Base-by-base conservation (phyloP, 2,329 filamentous ascomycete species). In the Periconia sp. region DNA sequence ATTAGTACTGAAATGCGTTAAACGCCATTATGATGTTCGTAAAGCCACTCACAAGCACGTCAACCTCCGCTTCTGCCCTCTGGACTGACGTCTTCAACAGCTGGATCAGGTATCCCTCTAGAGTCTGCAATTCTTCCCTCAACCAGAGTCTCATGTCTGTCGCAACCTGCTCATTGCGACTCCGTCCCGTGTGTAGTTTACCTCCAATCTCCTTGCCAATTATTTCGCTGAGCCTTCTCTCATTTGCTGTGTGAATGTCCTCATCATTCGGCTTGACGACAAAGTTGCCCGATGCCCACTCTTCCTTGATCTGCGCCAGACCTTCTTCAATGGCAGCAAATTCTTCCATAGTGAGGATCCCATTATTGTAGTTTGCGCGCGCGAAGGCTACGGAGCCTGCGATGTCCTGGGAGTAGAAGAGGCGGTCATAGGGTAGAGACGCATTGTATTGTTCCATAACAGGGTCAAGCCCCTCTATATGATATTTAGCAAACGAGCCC, bases 101-200 rank as follows among this genome's bases (percentile, higher is more conserved):
- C 40, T 82, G 79, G 30, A 83, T 76, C 4, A 96, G 78, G 57
- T 85, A 83, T 24, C 58, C 68, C 57, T 95, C 89, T 37, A 95
- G 82, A 52, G 78, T 77, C 43, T 79, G 79, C 44, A 96, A 75
- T 73, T 87, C 80, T 52, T 92, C 85, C 30, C 89, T 81, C 51
- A 95, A 73, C 90, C 90, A 96, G 68, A 96, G 77, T 48, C 90
- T 85, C 88, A 96, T 92, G 62, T 95, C 90, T 16, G 87, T 92
- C 34, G 86, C 90, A 43, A 95, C 84, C 73, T 96, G 91, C 73
- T 96, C 91, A 64, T 96, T 96, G 57, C 91, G 82, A 69, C 87
- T 92, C 38, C 92, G 86, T 30, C 77, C 76, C n/a, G 91, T 96
- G 73, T 96, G 92, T 44, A 96, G 81, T 76, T 96, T 96, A 17